Percentiles rank a stretch among this genome's conserved stretches.
phyloP scores from a whole-genome alignment of 148 eudicot species.

The Chenopodium berlandieri region DNA sequence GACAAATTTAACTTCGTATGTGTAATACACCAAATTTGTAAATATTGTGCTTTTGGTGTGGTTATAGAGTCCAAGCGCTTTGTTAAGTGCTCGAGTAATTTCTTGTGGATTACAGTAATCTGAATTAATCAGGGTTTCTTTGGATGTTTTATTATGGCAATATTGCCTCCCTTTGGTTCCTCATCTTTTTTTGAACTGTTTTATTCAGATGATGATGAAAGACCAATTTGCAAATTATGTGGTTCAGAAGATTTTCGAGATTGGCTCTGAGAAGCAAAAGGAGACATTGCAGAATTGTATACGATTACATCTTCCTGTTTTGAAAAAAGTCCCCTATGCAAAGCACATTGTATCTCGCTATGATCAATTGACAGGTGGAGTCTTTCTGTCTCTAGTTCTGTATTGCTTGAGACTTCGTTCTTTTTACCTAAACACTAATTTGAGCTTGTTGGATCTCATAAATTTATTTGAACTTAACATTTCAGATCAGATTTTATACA shows the following conservation, averaged over 20 bases:
- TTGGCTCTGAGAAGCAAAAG: slow-evolving; percentile 49
- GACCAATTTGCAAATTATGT: slow-evolving; percentile 94
- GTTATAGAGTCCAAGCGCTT: not conserved
- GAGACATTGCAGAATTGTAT: slow-evolving; percentile 49
- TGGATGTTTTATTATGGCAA: not conserved
- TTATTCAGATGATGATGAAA: slow-evolving; percentile 72
- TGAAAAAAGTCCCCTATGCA: slow-evolving; percentile 81
- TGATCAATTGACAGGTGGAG: slow-evolving; percentile 62
- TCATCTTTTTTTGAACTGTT: not conserved
- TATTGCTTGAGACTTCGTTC: not conserved
- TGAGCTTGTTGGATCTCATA: no score
- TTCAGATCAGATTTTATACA: no score
- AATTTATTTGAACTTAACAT: no score
- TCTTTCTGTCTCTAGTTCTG: slow-evolving; percentile 14
- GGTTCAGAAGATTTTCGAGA: slow-evolving; percentile 74
- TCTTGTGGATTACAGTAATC: no score
- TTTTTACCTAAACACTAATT: not conserved
- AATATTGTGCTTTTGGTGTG: not conserved
- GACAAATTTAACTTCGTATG: no score
- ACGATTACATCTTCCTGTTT: slow-evolving; percentile 47
- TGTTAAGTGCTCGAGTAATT: no score
- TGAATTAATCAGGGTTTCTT: not conserved
- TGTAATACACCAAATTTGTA: no score
- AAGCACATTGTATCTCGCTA: slow-evolving; percentile 85
- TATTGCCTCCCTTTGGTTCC: not conserved